Percentiles rank a stretch among this genome's conserved stretches.
phyloP scores from a whole-genome alignment of 2,329 filamentous ascomycete species.

The Cryphonectria radicalis region DNA sequence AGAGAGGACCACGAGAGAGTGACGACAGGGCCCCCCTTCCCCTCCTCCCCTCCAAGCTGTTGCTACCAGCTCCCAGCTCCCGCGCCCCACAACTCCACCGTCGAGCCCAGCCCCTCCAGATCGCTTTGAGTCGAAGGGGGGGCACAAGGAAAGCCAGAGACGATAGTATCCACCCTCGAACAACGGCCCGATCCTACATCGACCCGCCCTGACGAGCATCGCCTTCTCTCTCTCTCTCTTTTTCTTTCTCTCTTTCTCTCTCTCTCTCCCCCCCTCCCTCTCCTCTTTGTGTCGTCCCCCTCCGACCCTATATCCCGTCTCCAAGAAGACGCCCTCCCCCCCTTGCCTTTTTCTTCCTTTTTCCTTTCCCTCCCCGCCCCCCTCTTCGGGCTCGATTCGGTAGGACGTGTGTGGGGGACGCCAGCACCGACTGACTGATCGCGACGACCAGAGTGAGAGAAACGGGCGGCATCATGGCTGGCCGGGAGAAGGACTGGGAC shows the following conservation, averaged over 20 bases:
- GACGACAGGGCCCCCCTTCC: neutral
- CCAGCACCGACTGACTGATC: slow-evolving; percentile 5
- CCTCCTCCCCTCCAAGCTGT: too few species aligned
- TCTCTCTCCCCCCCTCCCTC: neutral
- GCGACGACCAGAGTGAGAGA: neutral
- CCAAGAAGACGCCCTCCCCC: neutral
- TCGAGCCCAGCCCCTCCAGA: slow-evolving; percentile 15
- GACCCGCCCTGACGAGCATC: slow-evolving; percentile 1
- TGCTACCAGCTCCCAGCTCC: neutral
- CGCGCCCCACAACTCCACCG: neutral
- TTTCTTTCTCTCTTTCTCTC: too few species aligned
- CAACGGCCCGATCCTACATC: slow-evolving; percentile 17
- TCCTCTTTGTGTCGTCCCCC: neutral
- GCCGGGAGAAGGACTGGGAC: slow-evolving; percentile 48
- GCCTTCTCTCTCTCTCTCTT: neutral
- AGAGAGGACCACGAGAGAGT: neutral
- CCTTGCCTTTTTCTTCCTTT: too few species aligned
- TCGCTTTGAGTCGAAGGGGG: slow-evolving; percentile 1
- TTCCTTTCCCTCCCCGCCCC: too few species aligned
- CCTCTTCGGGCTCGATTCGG: neutral
- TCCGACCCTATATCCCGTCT: neutral
- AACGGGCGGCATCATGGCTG: slow-evolving; percentile 47
- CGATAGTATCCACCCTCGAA: slow-evolving; percentile 2
- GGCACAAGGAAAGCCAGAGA: neutral
- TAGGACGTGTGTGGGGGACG: neutral